A percentile compares a stretch with the other conserved stretches of the same genome.
phyloP scores from a whole-genome alignment of 352 stramenopile species.

The Pythium periplocum region DNA sequence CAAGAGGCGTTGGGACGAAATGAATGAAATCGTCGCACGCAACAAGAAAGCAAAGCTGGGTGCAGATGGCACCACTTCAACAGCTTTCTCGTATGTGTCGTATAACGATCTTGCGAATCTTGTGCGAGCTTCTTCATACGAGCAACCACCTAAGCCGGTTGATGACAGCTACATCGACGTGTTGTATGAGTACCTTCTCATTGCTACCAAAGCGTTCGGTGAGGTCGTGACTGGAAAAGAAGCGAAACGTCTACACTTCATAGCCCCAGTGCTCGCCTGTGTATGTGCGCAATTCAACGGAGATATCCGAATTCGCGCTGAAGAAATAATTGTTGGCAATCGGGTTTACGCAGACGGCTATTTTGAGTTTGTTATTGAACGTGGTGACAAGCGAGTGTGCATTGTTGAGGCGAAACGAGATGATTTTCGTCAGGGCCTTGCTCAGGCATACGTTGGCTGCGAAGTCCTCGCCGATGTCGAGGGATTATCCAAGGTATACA shows the following conservation, averaged over 20 bases:
- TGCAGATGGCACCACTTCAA: not conserved
- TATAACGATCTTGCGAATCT: conserved; percentile 13
- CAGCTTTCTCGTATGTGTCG: conserved; percentile 18
- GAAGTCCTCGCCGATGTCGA: conserved; percentile 25
- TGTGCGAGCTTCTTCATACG: conserved; percentile 12
- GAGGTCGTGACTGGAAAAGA: conserved; percentile 11
- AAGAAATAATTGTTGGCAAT: conserved; percentile 22
- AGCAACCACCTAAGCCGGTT: conserved; percentile 14
- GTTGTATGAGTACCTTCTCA: conserved; percentile 15
- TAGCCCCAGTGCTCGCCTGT: conserved; percentile 19
- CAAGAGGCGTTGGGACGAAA: conserved; percentile 17
- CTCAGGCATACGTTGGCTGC: conserved; percentile 21
- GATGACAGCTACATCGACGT: conserved; percentile 15
- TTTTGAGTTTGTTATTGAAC: conserved; percentile 25
- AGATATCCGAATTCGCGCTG: conserved; percentile 19
- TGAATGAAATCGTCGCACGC: conserved; percentile 15
- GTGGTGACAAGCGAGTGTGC: conserved; percentile 19
- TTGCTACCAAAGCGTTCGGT: conserved; percentile 17
- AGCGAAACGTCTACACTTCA: conserved; percentile 19
- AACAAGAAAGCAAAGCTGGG: conserved; percentile 18
- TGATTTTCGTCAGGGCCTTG: conserved; percentile 20
- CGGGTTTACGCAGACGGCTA: conserved; percentile 17
- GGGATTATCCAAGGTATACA: conserved; percentile 22
- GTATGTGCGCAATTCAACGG: conserved; percentile 20
- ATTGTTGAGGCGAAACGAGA: conserved; percentile 22